These are phyloP conservation scores for Orbilia blumenaviensis DNA, from an alignment of 2,329 filamentous ascomycete species.

Conservation along the genomic window DNA sequence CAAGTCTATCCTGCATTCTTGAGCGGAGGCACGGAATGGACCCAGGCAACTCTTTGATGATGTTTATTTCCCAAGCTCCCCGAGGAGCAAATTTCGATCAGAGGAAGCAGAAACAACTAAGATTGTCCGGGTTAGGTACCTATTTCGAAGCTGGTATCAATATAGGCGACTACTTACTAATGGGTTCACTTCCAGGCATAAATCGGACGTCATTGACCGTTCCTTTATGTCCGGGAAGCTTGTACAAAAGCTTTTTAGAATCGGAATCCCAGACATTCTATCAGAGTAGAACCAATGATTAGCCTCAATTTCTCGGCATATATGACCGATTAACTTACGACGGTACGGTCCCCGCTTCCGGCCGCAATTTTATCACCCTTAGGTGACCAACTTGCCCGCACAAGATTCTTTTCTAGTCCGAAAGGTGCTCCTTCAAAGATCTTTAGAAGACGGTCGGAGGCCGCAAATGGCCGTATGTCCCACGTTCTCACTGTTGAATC, in stretches of 20 bases:
- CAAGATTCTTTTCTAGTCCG: slow-evolving; percentile 89
- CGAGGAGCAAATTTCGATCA: slow-evolving; percentile 84
- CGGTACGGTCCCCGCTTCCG: slow-evolving; percentile 88
- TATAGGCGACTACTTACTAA: slow-evolving; percentile 73
- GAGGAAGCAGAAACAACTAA: slow-evolving; percentile 87
- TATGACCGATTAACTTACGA: slow-evolving; percentile 64
- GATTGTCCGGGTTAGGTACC: slow-evolving; percentile 1
- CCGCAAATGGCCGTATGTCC: slow-evolving; percentile 95
- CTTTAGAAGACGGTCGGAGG: slow-evolving; percentile 71
- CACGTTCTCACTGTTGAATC: slow-evolving; percentile 93
- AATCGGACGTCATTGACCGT: slow-evolving; percentile 95
- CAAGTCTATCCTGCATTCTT: background rate
- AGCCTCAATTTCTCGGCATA: background rate
- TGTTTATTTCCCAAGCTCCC: slow-evolving; percentile 69
- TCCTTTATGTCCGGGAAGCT: slow-evolving; percentile 93
- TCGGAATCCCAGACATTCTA: slow-evolving; percentile 79
- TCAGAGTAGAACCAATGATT: background rate
- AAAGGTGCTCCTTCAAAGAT: slow-evolving; percentile 81
- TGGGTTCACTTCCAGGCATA: slow-evolving; percentile 81
- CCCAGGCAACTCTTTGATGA: no score
- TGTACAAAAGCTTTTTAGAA: slow-evolving; percentile 90
- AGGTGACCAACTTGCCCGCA: slow-evolving; percentile 87
- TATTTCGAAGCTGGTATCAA: background rate
- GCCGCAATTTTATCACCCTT: slow-evolving; percentile 86
- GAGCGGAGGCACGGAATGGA: background rate